phyloP scores from a whole-genome alignment of 2,329 filamentous ascomycete species.

The Coccinonectria pachysandricola region DNA sequence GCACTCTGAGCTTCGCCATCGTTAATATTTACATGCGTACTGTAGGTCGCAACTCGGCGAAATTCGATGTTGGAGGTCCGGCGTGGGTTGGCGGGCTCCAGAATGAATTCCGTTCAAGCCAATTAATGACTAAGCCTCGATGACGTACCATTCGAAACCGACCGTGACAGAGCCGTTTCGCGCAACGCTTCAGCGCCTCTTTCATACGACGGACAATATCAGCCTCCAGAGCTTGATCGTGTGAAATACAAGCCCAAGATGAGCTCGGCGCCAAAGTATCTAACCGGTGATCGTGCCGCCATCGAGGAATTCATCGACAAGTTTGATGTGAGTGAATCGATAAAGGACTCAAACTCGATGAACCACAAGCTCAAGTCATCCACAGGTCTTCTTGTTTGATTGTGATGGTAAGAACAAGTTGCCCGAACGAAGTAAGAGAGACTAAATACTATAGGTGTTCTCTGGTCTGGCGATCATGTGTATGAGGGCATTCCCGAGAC shows the following conservation, averaged over 20 bases:
- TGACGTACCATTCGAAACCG: constrained; percentile 1
- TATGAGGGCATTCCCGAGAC: constrained; percentile 82
- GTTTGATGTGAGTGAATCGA: constrained; percentile 67
- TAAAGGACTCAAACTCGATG: neutral
- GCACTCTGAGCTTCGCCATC: too few species aligned
- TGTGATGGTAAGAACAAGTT: constrained; percentile 68
- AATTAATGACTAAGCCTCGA: too few species aligned
- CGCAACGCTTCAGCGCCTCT: too few species aligned
- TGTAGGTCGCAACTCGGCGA: too few species aligned
- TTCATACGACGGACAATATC: too few species aligned
- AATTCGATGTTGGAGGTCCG: too few species aligned
- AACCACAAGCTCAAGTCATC: constrained; percentile 1
- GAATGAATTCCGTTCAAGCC: too few species aligned
- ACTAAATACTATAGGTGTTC: constrained; percentile 54
- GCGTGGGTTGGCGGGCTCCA: too few species aligned
- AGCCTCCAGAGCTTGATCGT: too few species aligned
- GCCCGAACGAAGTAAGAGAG: neutral
- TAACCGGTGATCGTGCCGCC: constrained; percentile 68
- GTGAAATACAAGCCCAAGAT: constrained; percentile 10
- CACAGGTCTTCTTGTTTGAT: constrained; percentile 83
- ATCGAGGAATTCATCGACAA: constrained; percentile 77
- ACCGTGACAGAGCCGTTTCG: too few species aligned
- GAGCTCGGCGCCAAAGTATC: constrained; percentile 40
- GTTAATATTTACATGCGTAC: too few species aligned
- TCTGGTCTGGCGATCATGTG: constrained; percentile 91